Conservation (phyloP, 75 land plant species). For the Ceratopteris richardii region DNA sequence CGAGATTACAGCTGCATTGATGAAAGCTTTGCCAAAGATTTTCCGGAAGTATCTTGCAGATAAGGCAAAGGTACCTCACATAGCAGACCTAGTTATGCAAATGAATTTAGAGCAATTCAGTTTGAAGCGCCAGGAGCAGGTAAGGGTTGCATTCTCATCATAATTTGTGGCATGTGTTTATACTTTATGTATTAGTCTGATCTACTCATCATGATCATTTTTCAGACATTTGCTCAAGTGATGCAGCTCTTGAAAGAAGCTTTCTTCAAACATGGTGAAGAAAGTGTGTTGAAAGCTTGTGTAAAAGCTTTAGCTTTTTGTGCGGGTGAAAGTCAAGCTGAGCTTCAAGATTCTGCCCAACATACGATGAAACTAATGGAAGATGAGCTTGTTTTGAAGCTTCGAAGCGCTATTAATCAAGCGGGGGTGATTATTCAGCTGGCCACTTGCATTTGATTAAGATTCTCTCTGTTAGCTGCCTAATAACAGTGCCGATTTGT, state of each 20-base stretch:
- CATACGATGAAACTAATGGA: constrained; percentile 69
- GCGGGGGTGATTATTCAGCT: constrained; percentile 38
- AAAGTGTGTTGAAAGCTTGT: constrained; percentile 67
- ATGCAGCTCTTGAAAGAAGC: constrained; percentile 72
- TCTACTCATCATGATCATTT: not conserved
- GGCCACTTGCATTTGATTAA: not conserved
- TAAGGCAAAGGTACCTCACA: constrained; percentile 66
- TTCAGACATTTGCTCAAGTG: constrained; percentile 57
- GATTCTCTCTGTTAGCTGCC: not conserved
- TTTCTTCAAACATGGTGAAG: constrained; percentile 94
- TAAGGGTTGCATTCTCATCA: not conserved
- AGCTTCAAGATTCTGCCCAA: constrained; percentile 72
- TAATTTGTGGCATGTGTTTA: no score
- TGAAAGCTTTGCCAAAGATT: constrained; percentile 70
- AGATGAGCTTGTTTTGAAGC: constrained; percentile 64
- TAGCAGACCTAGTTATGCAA: constrained; percentile 59
- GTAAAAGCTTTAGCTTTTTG: constrained; percentile 67
- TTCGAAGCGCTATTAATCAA: constrained; percentile 66
- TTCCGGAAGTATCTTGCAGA: constrained; percentile 83
- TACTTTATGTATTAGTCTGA: no score
- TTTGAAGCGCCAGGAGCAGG: constrained; percentile 88
- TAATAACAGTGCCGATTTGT: no score
- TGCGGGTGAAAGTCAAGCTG: constrained; percentile 69
- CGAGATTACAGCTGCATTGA: constrained; percentile 63
- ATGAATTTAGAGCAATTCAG: constrained; percentile 84